Evolutionary conservation across 2,329 filamentous ascomycete species (phyloP), one percentile per base, ranked within the genome.

Genomic region (Metarhizium rileyi): DNA sequence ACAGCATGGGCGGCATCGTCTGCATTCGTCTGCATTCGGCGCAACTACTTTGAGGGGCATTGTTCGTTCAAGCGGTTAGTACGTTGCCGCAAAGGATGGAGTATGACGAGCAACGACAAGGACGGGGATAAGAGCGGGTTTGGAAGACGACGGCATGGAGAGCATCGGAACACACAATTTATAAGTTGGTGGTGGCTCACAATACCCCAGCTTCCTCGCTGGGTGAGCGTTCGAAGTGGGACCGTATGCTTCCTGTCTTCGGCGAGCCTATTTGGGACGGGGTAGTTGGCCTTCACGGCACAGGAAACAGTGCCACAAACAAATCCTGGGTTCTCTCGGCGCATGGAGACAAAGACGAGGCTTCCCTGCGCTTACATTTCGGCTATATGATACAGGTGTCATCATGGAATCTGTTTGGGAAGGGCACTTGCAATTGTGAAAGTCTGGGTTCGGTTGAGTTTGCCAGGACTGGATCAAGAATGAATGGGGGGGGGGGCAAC

Each of bases 41-140:
- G 58, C 56, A 8, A 62, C 56, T 14, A 70, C 55, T 56, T 64
- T 53, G 25, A 73, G 67, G 41, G 65, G 61, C 70, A 72, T 72
- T 8, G 10, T 52, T 36, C 10, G 12, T 6, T 4, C 16, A 20
- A 7, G 35, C 16, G 5, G 16, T 20, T 14, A 9, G n/a, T 8
- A 20, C n/a, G 16, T 9, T 16, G 16, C 35, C 16, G 16, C 9
- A 20, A 20, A 20, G 6, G 35, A 18, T n/a, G n/a, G 20, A 20
- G 35, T 38, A 20, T 7, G 18, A 38, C n/a, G 6, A 16, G 35
- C 8, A 38, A 22, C 5, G 18, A 16, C 6, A 5, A 6, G 35
- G 35, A 38, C n/a, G 18, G n/a, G 20, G 10, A 38, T 3, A 25
- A 9, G 38, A 14, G 38, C 22, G 25, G 38, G 10, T 23, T 42